Conservation (phyloP, 1,284 basidiomycete genomes). For the Ganoderma leucocontextum region DNA sequence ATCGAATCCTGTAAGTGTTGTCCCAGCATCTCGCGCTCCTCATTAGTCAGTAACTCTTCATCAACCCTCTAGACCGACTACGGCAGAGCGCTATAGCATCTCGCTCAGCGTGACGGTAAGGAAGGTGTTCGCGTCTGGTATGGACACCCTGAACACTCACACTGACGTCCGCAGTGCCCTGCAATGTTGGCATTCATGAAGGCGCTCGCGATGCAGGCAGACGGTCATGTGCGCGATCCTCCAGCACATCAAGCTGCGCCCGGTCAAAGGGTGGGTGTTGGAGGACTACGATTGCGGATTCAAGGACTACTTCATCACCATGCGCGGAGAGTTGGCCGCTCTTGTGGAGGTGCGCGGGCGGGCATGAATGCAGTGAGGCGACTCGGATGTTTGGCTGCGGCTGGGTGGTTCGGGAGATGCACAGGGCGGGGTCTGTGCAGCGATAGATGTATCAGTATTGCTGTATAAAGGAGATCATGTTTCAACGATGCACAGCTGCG, state of each 20-base stretch:
- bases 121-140: neutral
- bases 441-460: too few relatives aligned
- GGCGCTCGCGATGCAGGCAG: conserved; percentile 39
- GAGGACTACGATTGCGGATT: conserved; percentile 34
- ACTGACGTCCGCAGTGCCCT: neutral
- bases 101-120: neutral
- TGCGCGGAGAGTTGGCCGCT: conserved; percentile 32
- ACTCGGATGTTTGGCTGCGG: too few relatives aligned
- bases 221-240: conserved; percentile 37
- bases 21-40: neutral
- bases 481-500: too few relatives aligned
- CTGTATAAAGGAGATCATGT: too few relatives aligned
- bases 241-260: conserved; percentile 38
- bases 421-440: too few relatives aligned
- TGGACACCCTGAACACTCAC: neutral
- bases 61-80: neutral
- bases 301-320: conserved; percentile 34
- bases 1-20: neutral
- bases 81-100: neutral
- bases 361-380: neutral
- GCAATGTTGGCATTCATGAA: conserved; percentile 25
- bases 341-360: conserved; percentile 11
- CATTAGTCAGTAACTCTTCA: neutral
- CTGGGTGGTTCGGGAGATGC: too few relatives aligned
- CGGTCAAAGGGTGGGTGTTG: conserved; percentile 34